A percentile compares a stretch with the other conserved stretches of the same genome.
Conservation (phyloP, 352 stramenopile species). For the Phytophthora kernoviae region DNA sequence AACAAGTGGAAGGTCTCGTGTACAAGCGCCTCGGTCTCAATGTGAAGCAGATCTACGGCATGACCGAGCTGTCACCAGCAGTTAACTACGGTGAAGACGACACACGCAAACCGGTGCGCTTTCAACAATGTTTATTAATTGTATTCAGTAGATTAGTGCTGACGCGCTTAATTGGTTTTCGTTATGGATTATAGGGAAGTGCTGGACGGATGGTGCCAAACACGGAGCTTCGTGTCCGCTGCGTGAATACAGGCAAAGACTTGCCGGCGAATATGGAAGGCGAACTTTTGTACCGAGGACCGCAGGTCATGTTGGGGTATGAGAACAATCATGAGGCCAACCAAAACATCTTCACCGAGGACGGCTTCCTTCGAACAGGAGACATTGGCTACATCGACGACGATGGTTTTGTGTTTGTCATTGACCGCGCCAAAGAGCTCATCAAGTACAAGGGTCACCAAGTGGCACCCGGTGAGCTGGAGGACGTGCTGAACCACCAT, state of each 20-base stretch:
- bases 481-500: conserved; percentile 87
- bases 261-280: conserved; percentile 39
- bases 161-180: neutral
- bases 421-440: conserved; percentile 91
- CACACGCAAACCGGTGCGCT: conserved; percentile 14
- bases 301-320: conserved; percentile 93
- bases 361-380: conserved; percentile 87
- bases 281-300: conserved; percentile 84
- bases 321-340: conserved; percentile 85
- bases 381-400: conserved; percentile 91
- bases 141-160: neutral
- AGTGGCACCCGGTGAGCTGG: conserved; percentile 89
- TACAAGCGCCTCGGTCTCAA: conserved; percentile 54
- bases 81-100: conserved; percentile 30
- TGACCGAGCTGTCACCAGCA: conserved; percentile 47
- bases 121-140: neutral
- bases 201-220: conserved; percentile 52
- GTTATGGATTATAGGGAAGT: conserved; percentile 10
- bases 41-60: conserved; percentile 52
- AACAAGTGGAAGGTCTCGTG: conserved; percentile 65
- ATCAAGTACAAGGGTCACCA: conserved; percentile 94
- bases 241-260: conserved; percentile 39
- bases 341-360: conserved; percentile 57
- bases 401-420: conserved; percentile 90
- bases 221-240: conserved; percentile 50